Conservation (phyloP, 2,329 filamentous ascomycete species). For the Colletotrichum theobromicola region DNA sequence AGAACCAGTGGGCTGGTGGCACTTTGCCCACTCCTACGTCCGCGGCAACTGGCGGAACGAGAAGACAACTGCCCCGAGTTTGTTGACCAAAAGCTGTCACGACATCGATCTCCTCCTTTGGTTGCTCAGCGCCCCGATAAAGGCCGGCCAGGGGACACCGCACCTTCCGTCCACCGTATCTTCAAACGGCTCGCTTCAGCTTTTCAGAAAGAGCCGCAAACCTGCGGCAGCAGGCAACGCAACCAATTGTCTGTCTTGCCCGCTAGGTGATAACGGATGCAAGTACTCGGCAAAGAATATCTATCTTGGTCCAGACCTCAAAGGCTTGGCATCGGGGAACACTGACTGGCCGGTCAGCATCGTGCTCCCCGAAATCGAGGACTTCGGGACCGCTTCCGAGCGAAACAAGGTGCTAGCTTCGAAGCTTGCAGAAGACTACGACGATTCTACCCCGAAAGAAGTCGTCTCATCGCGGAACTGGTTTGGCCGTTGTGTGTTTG, state of each 20-base stretch:
- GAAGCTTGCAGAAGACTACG: constrained; percentile 59
- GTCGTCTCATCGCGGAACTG: constrained; percentile 64
- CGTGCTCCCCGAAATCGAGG: constrained; percentile 91
- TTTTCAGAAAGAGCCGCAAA: constrained; percentile 79
- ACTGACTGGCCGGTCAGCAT: constrained; percentile 84
- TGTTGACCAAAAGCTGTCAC: constrained; percentile 95
- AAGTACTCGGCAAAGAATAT: constrained; percentile 86
- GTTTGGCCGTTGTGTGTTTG: constrained; percentile 97
- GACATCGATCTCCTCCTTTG: constrained; percentile 94
- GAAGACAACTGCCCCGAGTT: constrained; percentile 75
- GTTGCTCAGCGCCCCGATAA: constrained; percentile 79
- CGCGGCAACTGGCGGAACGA: constrained; percentile 92
- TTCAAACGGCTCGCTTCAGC: constrained; percentile 77
- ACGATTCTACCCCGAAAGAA: constrained; percentile 48
- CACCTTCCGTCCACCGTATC: constrained; percentile 80
- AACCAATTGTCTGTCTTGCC: constrained; percentile 87
- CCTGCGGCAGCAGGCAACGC: constrained; percentile 74
- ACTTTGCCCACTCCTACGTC: constrained; percentile 90
- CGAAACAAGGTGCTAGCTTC: constrained; percentile 45
- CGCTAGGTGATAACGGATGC: constrained; percentile 72
- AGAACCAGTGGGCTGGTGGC: constrained; percentile 96
- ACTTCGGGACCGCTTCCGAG: constrained; percentile 55
- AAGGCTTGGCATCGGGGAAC: constrained; percentile 68
- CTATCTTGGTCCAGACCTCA: constrained; percentile 71
- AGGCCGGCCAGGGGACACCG: constrained; percentile 49